Conservation (phyloP, 176 grass and related monocot genomes). For the Neostapfia colusana region DNA sequence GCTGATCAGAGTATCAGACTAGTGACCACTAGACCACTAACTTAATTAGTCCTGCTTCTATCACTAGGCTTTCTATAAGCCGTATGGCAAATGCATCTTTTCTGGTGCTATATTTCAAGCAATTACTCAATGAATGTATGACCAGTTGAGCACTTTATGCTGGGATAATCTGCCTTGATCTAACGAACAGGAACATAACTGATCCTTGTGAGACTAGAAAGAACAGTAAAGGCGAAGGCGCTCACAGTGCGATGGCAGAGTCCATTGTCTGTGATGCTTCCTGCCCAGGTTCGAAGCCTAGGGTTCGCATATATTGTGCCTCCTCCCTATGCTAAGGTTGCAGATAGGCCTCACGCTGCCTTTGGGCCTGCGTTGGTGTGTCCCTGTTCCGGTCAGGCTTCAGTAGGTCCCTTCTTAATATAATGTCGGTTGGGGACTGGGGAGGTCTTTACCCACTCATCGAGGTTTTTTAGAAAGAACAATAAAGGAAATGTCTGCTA, state of each 20-base stretch:
- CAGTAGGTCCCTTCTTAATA: no score
- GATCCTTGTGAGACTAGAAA: slow-evolving; percentile 5
- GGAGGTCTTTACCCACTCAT: no score
- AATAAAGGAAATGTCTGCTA: neutral
- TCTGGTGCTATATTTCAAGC: slow-evolving; percentile 1
- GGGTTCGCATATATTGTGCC: no score
- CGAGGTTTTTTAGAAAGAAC: neutral
- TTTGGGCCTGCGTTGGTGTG: no score
- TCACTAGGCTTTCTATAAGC: neutral
- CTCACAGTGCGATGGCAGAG: no score
- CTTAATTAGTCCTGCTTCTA: neutral
- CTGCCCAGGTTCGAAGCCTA: no score
- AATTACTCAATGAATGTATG: slow-evolving; percentile 13
- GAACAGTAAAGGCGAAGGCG: neutral
- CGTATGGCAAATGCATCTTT: slow-evolving; percentile 7
- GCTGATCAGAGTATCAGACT: neutral
- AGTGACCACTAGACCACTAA: neutral
- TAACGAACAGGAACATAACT: neutral
- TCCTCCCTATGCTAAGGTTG: no score
- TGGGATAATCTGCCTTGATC: neutral
- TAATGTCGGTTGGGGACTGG: no score
- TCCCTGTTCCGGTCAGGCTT: no score
- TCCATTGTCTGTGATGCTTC: no score
- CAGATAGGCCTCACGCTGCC: no score
- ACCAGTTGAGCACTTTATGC: slow-evolving; percentile 1